Conservation (phyloP, 2,329 filamentous ascomycete species). For the Neophaeococcomyces aloes region DNA sequence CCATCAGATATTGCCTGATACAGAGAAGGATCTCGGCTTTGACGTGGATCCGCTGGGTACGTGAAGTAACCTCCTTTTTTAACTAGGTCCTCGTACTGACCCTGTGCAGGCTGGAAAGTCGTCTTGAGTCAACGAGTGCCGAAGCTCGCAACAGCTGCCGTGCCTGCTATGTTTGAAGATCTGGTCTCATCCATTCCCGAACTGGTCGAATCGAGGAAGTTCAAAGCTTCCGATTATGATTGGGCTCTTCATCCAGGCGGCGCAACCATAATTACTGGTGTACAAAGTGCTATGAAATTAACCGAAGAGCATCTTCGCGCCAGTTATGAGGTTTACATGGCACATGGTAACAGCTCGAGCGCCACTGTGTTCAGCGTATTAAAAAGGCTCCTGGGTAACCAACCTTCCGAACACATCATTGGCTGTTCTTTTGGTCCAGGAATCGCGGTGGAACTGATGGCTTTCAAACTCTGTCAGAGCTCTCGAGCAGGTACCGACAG, state of each 20-base stretch:
- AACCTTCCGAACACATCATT: constrained; percentile 49
- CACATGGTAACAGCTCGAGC: constrained; percentile 57
- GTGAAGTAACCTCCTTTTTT: constrained; percentile 15
- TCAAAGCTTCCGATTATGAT: constrained; percentile 51
- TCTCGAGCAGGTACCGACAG: constrained; percentile 15
- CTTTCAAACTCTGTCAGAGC: constrained; percentile 36
- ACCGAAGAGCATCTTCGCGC: constrained; percentile 55
- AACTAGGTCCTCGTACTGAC: constrained; percentile 3
- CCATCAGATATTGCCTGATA: constrained; percentile 51
- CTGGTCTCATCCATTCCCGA: constrained; percentile 41
- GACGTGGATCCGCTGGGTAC: constrained; percentile 52
- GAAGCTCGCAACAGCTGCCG: constrained; percentile 41
- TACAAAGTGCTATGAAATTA: constrained; percentile 49
- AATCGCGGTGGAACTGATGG: constrained; percentile 57
- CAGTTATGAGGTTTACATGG: constrained; percentile 59
- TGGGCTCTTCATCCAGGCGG: constrained; percentile 66
- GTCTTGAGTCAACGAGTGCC: constrained; percentile 53
- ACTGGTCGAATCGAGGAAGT: constrained; percentile 25
- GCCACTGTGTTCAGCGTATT: constrained; percentile 60
- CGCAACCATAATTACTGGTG: constrained; percentile 53
- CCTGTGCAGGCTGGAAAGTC: constrained; percentile 51
- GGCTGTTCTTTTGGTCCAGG: constrained; percentile 62
- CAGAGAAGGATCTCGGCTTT: constrained; percentile 54
- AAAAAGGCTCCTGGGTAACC: constrained; percentile 43
- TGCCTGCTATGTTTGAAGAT: constrained; percentile 45